Evolutionary conservation across 1,284 basidiomycete species (phyloP), one percentile per base, ranked within the genome.

Genomic region (Albatrellus sp.): DNA sequence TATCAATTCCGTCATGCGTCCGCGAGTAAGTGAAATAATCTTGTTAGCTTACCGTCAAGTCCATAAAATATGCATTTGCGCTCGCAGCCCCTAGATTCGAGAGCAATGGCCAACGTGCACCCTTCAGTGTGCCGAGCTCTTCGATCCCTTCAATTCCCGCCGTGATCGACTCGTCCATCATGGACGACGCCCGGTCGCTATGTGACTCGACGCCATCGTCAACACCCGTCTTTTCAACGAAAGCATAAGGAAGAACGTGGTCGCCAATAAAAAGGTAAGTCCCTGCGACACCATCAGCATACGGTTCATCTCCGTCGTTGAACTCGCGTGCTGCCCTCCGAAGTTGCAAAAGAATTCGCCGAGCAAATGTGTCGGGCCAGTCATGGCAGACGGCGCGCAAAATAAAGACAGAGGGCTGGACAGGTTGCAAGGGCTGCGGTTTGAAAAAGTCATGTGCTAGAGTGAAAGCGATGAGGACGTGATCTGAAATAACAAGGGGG

Each of bases 301-400:
- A 13, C n/a, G 3, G 3, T 9, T 17, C 34, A 17, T 35, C 34
- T 13, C 39, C 39, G 8, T 40, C 39, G 11, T 24, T 5, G 24
- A 24, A 24, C 1, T 59, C 55, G 1, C 49, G 50, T 0, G 63
- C 64, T 0, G 62, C 58, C 5, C 55, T 53, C 4, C 65, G 59
- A 4, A 67, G 53, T 29, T 60, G 60, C n/a, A 61, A 50, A 19
- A 67, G 53, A 17, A 67, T 66, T 30, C 61, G 60, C 17, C 37
- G 46, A 13, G 40, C 80, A 51, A 69, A 70, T 2, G 63, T 63
- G 50, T 85, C 77, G 0, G 82, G 77, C 82, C 82, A 86, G 54
- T 86, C 82, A 51, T 85, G 82, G 16, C 80, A 65, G 40, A 85
- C 70, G 8, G 80, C 78, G 14, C 81, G 73, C 38, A 86, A 65